Evolutionary conservation across 148 eudicot species (phyloP).

Genomic region (Rheum nobile): DNA sequence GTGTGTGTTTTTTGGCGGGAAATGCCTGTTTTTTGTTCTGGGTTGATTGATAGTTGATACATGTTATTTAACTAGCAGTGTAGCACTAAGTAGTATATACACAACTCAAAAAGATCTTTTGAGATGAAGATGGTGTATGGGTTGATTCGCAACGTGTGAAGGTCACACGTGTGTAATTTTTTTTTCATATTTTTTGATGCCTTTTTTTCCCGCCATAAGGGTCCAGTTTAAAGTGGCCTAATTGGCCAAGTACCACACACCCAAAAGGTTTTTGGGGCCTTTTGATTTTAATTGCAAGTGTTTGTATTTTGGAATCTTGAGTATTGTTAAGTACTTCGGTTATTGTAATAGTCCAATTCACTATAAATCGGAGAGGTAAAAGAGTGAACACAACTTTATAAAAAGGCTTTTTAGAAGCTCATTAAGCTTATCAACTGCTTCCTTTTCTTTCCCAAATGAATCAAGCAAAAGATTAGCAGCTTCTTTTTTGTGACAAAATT

Average conservation of each 20-base stretch:
- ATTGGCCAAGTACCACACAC: slow-evolving; percentile 7
- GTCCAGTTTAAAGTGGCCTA: slow-evolving; percentile 5
- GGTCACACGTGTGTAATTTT: slow-evolving; percentile 10
- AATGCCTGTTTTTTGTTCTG: neutral
- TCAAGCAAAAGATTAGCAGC: neutral
- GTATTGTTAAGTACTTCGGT: neutral
- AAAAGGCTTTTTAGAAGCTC: neutral
- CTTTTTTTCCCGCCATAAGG: neutral
- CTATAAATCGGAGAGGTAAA: neutral
- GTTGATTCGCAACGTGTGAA: slow-evolving; percentile 2
- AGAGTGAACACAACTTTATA: neutral
- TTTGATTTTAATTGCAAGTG: slow-evolving; percentile 2
- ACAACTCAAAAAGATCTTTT: slow-evolving; percentile 1
- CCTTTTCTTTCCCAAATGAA: neutral
- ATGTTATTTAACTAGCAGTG: neutral
- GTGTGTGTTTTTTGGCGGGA: neutral
- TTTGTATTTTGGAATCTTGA: slow-evolving; percentile 5
- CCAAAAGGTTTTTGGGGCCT: neutral
- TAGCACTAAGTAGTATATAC: neutral
- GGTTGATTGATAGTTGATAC: too few relatives aligned
- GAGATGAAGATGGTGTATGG: neutral
- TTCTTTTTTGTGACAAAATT: neutral
- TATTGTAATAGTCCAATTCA: neutral
- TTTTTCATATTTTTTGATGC: neutral
- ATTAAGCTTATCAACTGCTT: neutral